Conservation (phyloP, 2,329 filamentous ascomycete genomes). For the Lasiodiplodia sp. region DNA sequence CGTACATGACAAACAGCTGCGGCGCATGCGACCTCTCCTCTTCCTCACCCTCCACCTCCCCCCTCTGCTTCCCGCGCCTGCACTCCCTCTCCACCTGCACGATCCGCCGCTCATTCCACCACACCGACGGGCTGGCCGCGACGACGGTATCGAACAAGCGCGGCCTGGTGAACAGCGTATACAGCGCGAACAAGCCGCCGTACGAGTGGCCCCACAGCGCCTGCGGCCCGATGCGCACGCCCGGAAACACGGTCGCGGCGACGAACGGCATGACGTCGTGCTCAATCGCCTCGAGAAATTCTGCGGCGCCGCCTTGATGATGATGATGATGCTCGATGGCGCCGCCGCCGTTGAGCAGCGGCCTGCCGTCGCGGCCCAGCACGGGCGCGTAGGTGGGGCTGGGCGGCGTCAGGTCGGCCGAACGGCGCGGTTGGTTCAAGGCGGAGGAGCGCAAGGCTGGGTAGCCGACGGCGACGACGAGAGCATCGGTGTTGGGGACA, state of each 20-base stretch:
- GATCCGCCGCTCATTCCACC: conserved; percentile 57
- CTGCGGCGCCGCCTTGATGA: neutral
- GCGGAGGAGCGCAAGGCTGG: neutral
- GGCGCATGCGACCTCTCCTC: no score
- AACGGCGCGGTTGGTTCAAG: neutral
- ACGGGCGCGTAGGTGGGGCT: neutral
- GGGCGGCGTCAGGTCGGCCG: neutral
- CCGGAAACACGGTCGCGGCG: neutral
- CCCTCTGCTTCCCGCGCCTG: neutral
- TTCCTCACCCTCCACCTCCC: no score
- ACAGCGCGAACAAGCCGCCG: conserved; percentile 57
- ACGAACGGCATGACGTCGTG: neutral
- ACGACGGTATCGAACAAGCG: conserved; percentile 55
- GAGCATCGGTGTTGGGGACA: neutral
- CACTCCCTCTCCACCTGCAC: neutral
- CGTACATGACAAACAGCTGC: neutral
- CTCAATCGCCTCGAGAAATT: neutral
- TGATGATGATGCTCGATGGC: neutral
- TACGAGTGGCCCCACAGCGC: conserved; percentile 60
- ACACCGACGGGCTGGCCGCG: conserved; percentile 56
- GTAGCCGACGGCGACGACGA: neutral
- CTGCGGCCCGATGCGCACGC: conserved; percentile 32
- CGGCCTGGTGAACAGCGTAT: conserved; percentile 52
- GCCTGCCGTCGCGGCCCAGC: neutral
- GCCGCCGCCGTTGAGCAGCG: neutral